Conservation (phyloP, 495 filamentous ascomycete genomes). For the Annulohypoxylon bovei region DNA sequence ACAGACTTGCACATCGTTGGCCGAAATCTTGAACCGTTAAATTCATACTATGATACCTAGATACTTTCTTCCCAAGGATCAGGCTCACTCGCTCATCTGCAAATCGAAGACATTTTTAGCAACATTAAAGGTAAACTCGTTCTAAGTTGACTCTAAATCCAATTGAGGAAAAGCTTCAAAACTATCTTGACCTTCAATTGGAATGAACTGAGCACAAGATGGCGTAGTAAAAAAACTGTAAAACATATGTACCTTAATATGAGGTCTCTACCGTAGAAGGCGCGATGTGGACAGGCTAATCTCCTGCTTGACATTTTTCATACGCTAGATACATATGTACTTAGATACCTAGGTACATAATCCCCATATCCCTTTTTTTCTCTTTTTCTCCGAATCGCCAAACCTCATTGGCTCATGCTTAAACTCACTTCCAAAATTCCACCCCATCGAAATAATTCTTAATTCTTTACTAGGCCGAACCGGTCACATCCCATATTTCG, state of each 20-base stretch:
- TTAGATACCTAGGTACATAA: conserved; percentile 7
- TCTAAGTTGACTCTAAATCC: conserved; percentile 6
- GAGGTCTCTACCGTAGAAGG: conserved; percentile 2
- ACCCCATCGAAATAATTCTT: neutral
- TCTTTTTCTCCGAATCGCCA: neutral
- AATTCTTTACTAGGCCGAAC: neutral
- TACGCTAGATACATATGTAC: conserved; percentile 11
- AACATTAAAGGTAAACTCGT: conserved; percentile 7
- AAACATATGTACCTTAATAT: neutral
- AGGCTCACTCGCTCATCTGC: neutral
- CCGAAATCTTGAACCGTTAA: conserved; percentile 9
- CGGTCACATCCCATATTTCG: neutral
- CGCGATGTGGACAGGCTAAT: conserved; percentile 30
- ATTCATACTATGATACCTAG: neutral
- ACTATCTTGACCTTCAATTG: neutral
- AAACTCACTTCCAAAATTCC: conserved; percentile 13
- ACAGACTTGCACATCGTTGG: conserved; percentile 22
- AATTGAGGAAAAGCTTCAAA: neutral
- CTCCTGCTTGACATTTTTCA: conserved; percentile 16
- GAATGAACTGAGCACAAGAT: neutral
- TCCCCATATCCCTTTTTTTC: conserved; percentile 19
- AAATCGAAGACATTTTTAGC: neutral
- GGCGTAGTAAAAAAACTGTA: conserved; percentile 4
- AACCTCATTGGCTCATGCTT: conserved; percentile 12
- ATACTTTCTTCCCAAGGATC: neutral